These are phyloP conservation scores for Saprolegnia parasitica DNA, from an alignment of 352 stramenopile species.

Conservation along the genomic window DNA sequence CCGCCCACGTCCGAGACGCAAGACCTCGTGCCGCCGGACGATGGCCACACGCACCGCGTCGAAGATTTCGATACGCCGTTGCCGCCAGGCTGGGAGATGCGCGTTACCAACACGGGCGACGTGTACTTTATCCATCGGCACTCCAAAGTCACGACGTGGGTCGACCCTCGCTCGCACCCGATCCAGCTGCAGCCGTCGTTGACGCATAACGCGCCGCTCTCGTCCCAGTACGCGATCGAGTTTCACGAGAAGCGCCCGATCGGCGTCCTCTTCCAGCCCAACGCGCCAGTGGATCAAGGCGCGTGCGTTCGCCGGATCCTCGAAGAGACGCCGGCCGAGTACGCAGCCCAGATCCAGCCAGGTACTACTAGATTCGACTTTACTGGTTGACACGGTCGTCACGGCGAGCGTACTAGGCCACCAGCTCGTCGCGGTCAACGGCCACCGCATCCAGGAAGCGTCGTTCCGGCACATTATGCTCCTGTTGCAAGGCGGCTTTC, in stretches of 20 bases:
- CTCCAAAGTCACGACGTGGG: conserved; percentile 70
- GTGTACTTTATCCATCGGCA: conserved; percentile 80
- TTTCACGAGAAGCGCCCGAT: conserved; percentile 71
- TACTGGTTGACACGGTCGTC: background rate
- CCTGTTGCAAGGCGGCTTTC: conserved; percentile 65
- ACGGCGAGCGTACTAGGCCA: no score
- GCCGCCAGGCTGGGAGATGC: conserved; percentile 76
- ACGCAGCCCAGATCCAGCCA: conserved; percentile 44
- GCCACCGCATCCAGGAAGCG: conserved; percentile 54
- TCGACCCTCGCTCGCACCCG: conserved; percentile 46
- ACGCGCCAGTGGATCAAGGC: conserved; percentile 51
- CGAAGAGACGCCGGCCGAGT: conserved; percentile 50
- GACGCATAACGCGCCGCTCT: background rate
- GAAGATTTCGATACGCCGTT: conserved; percentile 72
- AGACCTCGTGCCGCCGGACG: conserved; percentile 50
- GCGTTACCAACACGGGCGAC: conserved; percentile 52
- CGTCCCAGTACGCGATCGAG: conserved; percentile 52
- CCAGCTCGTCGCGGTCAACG: conserved; percentile 72
- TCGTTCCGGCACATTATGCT: conserved; percentile 81
- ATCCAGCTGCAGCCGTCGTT: conserved; percentile 24
- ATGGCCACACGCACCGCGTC: conserved; percentile 56
- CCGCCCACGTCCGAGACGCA: conserved; percentile 18
- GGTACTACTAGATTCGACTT: conserved; percentile 37
- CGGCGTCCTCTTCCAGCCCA: conserved; percentile 79
- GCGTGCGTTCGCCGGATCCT: conserved; percentile 58